A percentile compares a stretch with the other conserved stretches of the same genome.
phyloP scores from a whole-genome alignment of 2,329 filamentous ascomycete species.

The Chaetomium globosum region DNA sequence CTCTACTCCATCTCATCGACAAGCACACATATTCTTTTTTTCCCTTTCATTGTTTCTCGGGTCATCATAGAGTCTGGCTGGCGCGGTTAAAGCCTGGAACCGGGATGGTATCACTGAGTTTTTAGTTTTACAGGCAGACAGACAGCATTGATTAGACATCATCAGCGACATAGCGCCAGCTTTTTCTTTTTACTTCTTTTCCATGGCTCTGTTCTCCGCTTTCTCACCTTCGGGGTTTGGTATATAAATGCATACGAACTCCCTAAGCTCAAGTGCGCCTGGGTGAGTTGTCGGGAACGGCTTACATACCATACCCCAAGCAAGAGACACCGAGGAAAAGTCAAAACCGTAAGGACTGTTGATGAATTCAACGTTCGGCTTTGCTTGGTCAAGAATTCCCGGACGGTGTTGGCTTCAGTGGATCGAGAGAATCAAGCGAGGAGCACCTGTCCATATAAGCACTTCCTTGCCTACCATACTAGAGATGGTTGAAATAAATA shows the following conservation, averaged over 20 bases:
- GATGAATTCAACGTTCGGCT: too few species aligned
- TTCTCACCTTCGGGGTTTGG: background rate
- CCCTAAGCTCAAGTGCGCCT: too few species aligned
- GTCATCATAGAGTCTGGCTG: background rate
- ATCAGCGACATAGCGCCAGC: background rate
- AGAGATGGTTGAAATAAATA: too few species aligned
- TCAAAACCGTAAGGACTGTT: too few species aligned
- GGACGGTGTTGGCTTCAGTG: too few species aligned
- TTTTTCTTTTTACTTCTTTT: background rate
- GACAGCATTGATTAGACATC: conserved; percentile 4
- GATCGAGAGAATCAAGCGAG: too few species aligned
- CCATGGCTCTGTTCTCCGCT: background rate
- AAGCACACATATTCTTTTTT: background rate
- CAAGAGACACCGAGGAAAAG: too few species aligned
- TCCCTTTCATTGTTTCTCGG: background rate
- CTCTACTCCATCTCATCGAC: background rate
- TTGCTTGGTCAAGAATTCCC: too few species aligned
- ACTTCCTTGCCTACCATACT: too few species aligned
- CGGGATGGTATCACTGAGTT: conserved; percentile 2
- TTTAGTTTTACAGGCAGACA: background rate
- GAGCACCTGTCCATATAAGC: too few species aligned
- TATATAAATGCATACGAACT: background rate
- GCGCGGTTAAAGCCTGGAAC: background rate
- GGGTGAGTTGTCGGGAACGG: too few species aligned
- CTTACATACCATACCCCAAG: too few species aligned